A percentile compares a stretch with the other conserved stretches of the same genome.
phyloP scores from a whole-genome alignment of 352 stramenopile species.

The Saprolegnia parasitica region DNA sequence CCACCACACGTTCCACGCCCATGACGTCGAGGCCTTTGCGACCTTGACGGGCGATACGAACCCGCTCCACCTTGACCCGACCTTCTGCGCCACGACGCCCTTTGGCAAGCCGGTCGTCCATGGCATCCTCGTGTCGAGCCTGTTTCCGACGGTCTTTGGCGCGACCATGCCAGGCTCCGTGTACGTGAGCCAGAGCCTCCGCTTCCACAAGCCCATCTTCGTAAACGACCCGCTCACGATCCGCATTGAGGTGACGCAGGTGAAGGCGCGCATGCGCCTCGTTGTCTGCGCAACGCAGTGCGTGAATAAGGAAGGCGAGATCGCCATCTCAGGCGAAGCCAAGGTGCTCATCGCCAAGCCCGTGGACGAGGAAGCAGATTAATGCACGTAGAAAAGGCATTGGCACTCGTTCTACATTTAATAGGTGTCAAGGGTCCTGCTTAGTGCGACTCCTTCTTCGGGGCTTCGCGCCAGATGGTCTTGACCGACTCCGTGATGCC shows the following conservation, averaged over 20 bases:
- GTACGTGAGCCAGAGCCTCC: slow-evolving; percentile 68
- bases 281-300: slow-evolving; percentile 70
- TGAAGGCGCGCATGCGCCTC: slow-evolving; percentile 51
- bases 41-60: slow-evolving; percentile 66
- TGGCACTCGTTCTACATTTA: slow-evolving; percentile 31
- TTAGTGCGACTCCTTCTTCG: slow-evolving; percentile 44
- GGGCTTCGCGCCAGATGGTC: slow-evolving; percentile 78
- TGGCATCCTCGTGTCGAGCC: slow-evolving; percentile 69
- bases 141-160: slow-evolving; percentile 82
- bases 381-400: slow-evolving; percentile 7
- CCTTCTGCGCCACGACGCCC: slow-evolving; percentile 33
- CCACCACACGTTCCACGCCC: slow-evolving; percentile 52
- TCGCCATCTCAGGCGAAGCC: slow-evolving; percentile 63
- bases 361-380: not conserved
- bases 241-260: slow-evolving; percentile 52
- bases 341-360: slow-evolving; percentile 53
- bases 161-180: slow-evolving; percentile 60
- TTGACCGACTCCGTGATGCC: slow-evolving; percentile 85
- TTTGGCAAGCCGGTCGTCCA: slow-evolving; percentile 53
- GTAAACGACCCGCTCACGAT: slow-evolving; percentile 56
- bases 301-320: slow-evolving; percentile 43
- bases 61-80: slow-evolving; percentile 64
- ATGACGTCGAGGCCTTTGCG: slow-evolving; percentile 61
- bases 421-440: slow-evolving; percentile 21
- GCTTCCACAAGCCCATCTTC: slow-evolving; percentile 57